phyloP scores from a whole-genome alignment of 2,329 filamentous ascomycete genomes.

The Diaporthe batatas region DNA sequence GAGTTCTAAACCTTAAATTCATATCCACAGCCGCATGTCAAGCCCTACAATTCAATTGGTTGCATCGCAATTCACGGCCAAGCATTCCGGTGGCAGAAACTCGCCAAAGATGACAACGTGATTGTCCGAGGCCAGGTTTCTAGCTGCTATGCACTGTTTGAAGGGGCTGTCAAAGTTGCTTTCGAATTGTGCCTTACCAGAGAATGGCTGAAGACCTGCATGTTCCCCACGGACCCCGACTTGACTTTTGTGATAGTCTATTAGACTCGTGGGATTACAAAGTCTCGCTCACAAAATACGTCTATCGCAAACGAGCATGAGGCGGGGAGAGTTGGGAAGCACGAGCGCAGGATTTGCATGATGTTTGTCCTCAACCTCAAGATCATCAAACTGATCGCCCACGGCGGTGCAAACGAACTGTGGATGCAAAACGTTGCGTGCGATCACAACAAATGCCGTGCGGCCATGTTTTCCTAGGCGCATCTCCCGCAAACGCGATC shows the following conservation, averaged over 20 bases:
- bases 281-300: background rate
- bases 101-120: background rate
- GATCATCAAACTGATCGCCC: background rate
- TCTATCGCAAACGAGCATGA: background rate
- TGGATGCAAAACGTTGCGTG: no score
- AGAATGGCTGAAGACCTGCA: constrained; percentile 10
- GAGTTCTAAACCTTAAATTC: background rate
- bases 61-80: background rate
- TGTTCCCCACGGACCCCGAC: constrained; percentile 18
- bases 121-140: background rate
- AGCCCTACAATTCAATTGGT: background rate
- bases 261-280: background rate
- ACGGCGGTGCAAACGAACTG: background rate
- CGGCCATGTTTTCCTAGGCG: background rate
- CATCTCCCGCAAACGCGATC: constrained; percentile 21
- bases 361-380: background rate
- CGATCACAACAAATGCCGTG: background rate
- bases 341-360: background rate
- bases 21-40: background rate
- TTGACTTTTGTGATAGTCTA: background rate
- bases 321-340: no score
- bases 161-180: constrained; percentile 12
- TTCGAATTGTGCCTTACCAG: background rate
- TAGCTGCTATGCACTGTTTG: background rate
- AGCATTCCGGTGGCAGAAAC: background rate